Base-by-base conservation (phyloP, 257 asterid genomes). In the Fraxinus anomala region DNA sequence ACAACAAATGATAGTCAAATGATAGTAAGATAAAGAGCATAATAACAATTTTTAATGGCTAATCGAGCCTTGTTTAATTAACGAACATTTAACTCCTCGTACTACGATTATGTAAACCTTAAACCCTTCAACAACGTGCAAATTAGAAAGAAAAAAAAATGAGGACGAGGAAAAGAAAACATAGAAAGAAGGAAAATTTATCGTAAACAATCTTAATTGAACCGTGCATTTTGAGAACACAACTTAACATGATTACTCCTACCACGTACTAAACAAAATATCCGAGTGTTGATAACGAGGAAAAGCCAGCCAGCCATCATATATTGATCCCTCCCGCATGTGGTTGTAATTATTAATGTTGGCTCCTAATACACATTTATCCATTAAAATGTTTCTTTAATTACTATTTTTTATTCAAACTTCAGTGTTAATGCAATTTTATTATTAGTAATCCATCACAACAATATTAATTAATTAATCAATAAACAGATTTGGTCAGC, bases 271-370 rank as follows among this genome's bases (percentile, higher is more conserved):
- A 56, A 61, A 3, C 26, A 33, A 28, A 26, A 19, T 28, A 14
- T 7, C 33, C 34, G 11, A 49, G 80, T 56, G 77, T 74, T 74
- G 71, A 59, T 69, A 63, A 24, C 69, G 31, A 63, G 69, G 69
- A 63, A 63, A 23, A 63, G 69, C 69, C 69, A 63, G 4, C 34
- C 34, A 80, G 82, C 80, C 78, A 82, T 80, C 79, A 87, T 81
- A 31, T 34, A 39, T 34, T 63, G 69, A 63, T 21, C 34, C 31
- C 33, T 9, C 36, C 16, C 26, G 40, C 83, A 72, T 21, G 85
- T 84, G 88, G 77, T 68, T 76, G 68, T 82, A 68, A 89, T 87
- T 70, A 87, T 86, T 87, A 84, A n/a, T 73, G 84, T 72, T 81
- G 77, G 66, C 76, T 74, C 69, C 34, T 26, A 63, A 2, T 61